phyloP scores from a whole-genome alignment of 2,329 filamentous ascomycete species.

The Dactylella cylindrospora region DNA sequence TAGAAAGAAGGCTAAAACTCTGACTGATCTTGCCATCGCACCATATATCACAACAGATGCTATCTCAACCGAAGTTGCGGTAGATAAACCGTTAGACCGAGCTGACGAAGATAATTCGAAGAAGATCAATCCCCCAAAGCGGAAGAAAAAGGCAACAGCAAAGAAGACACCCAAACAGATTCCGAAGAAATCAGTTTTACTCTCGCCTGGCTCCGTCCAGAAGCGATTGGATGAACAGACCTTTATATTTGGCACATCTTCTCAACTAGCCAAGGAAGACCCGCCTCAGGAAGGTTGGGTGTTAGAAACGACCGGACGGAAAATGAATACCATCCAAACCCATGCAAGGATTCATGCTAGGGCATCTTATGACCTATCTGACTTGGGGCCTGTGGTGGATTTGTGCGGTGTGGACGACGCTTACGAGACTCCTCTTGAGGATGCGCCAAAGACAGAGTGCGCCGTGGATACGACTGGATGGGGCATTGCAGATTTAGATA shows the following conservation, averaged over 20 bases:
- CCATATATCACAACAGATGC: slow-evolving; percentile 9
- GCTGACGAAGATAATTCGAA: not conserved
- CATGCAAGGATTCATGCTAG: slow-evolving; percentile 30
- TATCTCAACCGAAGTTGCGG: not conserved
- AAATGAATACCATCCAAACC: slow-evolving; percentile 32
- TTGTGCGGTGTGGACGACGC: not conserved
- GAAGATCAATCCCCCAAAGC: not conserved
- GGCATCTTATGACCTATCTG: slow-evolving; percentile 12
- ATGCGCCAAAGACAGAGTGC: slow-evolving; percentile 6
- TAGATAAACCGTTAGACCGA: not conserved
- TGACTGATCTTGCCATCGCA: slow-evolving; percentile 26
- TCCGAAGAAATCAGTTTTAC: not conserved
- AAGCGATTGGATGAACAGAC: slow-evolving; percentile 26
- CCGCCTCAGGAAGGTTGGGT: slow-evolving; percentile 25
- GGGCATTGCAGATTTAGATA: slow-evolving; percentile 32
- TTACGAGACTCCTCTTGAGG: not conserved
- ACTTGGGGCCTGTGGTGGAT: not conserved
- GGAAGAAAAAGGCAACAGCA: slow-evolving; percentile 1
- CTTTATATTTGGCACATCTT: slow-evolving; percentile 37
- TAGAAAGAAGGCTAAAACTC: slow-evolving; percentile 18
- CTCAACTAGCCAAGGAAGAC: slow-evolving; percentile 15
- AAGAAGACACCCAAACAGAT: slow-evolving; percentile 12
- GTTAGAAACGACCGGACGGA: slow-evolving; percentile 24
- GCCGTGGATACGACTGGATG: slow-evolving; percentile 21
- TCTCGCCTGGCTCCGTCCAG: slow-evolving; percentile 22